Evolutionary conservation across 2,329 filamentous ascomycete species (phyloP).

Genomic region (Tolypocladium cylindrosporum): DNA sequence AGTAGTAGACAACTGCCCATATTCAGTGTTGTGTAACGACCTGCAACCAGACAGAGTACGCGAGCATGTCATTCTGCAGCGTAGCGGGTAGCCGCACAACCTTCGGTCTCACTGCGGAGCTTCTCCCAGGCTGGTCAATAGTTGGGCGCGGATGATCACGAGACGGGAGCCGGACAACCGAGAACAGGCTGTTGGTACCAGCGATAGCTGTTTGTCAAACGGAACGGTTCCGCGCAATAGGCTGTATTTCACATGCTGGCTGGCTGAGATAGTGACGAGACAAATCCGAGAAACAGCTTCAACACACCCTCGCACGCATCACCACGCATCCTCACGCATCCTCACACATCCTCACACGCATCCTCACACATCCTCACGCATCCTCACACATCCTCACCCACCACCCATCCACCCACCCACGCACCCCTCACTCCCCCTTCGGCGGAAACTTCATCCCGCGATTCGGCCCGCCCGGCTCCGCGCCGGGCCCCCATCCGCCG

Average conservation of each 20-base stretch:
- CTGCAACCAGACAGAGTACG: background rate
- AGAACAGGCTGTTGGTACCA: no score
- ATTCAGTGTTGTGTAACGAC: no score
- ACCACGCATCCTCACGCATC: background rate
- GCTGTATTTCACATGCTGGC: background rate
- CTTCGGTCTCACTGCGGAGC: background rate
- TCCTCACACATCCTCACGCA: no score
- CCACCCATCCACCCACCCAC: background rate
- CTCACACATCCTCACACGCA: no score
- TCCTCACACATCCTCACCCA: no score
- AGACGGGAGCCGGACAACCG: no score
- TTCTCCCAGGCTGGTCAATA: background rate
- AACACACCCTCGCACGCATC: no score
- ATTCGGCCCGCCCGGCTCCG: slow-evolving; percentile 13
- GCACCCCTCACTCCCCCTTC: slow-evolving; percentile 15
- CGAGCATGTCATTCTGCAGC: no score
- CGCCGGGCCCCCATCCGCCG: slow-evolving; percentile 24
- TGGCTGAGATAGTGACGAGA: background rate
- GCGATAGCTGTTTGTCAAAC: background rate
- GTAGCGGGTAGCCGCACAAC: no score
- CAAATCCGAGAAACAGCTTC: background rate
- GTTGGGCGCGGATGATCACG: background rate
- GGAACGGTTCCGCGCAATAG: background rate
- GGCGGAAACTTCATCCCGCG: slow-evolving; percentile 27
- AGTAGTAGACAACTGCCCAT: no score